Evolutionary conservation across 2,329 filamentous ascomycete genomes (phyloP), one percentile per base, ranked within the genome.

Genomic region (Aspergillus brasiliensis): DNA sequence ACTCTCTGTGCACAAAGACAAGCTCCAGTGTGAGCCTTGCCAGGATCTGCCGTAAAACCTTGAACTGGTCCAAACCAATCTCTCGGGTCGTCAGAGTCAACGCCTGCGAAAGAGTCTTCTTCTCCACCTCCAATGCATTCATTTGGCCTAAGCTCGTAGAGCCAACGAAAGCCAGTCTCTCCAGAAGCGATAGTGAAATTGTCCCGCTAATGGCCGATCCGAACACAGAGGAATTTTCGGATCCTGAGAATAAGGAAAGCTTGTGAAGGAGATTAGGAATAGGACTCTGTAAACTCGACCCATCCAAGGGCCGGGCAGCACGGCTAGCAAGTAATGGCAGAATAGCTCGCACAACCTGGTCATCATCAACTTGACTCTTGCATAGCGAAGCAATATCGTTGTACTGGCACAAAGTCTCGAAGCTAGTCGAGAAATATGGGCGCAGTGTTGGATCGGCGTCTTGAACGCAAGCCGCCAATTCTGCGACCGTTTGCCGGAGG

Each of bases 111-210:
- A 91, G 77, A 3, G 84, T 78, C 8, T 86, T 86, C 52, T 91
- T 75, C 69, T 92, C 89, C 1, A 81, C 78, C 72, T 90, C 87
- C 0, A 92, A 78, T 17, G 89, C 80, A 47, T 84, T 81, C 51
- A 92, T 76, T 44, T 86, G 85, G 48, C 82, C 82, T 40, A 92
- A 76, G 48, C 79, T 83, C 0, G 88, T 84, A 23, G 81, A 77
- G 11, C 77, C 75, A 17, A 87, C 73, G 1, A 73, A 76, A 53
- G 82, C 78, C 49, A 89, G 74, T 65, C 83, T 87, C 13, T 79
- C 77, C 65, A 91, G 77, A 3, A 91, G 69, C 0, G 82, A 81
- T 21, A 79, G 68, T 6, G 84, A 81, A 17, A 87, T 66, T 3
- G 73, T 76, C 31, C 80, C 80, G 11, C 76, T 77, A 72, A 84